Base-by-base conservation (phyloP, 371 early-diverging fungal species). In the Apophysomyces ossiformis region DNA sequence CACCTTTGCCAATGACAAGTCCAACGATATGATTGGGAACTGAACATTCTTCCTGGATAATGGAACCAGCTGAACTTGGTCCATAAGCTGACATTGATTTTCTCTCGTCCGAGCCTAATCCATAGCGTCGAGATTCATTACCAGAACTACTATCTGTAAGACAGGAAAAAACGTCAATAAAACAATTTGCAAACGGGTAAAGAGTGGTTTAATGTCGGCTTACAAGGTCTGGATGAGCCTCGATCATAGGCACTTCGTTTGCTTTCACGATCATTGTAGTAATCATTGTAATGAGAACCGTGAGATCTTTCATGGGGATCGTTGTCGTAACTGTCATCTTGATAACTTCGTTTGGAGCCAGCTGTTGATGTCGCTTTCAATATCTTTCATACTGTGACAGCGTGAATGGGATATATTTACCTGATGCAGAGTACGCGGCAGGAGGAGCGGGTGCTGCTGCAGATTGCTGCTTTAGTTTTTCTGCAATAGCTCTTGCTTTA, bases 401-500 rank as follows among this genome's bases (percentile, higher is more conserved):
- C 32, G 32, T 26, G 72, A 47, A 59, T 61, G 43, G 66, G 18
- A 69, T 69, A 57, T 69, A 41, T 15, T 65, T 70, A 63, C 74
- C 65, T 74, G 75, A 38, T 68, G 72, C 57, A 72, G 72, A 58
- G 66, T 43, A 61, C 58, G 57, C 44, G 5, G 63, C 36, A 21
- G 70, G 61, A 32, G 72, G 62, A 9, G 77, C 63, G 36, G 79
- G 65, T 38, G 71, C 69, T n/a, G 76, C 72, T 16, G 69, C 69
- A 16, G 75, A 69, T 60, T 77, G 75, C 57, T 78, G 78, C 45
- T 83, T 85, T n/a, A 93, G 79, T 70, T 89, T 89, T 41, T 92
- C 93, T 39, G 95, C 95, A 61, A 94, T 90, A 13, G 93, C 94
- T 73, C 89, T 90, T 26, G 93, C 95, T 74, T 90, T 91, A 43